Conservation (phyloP, 1,284 basidiomycete species). For the Ustilago sp. region DNA sequence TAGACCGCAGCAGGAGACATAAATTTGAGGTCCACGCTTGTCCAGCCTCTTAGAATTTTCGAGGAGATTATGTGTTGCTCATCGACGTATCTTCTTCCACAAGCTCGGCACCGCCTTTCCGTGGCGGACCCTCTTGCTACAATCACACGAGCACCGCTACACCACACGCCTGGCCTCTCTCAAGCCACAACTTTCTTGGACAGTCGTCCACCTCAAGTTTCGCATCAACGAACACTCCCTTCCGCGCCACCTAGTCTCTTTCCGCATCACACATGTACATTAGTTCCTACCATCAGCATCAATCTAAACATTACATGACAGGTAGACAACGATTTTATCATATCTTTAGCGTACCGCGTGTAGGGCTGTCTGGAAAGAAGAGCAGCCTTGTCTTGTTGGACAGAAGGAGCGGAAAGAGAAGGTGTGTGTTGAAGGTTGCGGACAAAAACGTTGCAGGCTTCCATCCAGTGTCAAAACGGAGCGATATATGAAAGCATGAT, state of each 20-base stretch:
- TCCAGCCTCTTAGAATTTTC: not conserved
- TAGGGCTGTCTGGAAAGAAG: too few species aligned
- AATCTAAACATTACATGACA: not conserved
- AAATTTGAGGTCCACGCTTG: not conserved
- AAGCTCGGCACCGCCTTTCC: not conserved
- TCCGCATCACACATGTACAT: conserved; percentile 7
- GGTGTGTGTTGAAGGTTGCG: not conserved
- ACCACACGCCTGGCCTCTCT: not conserved
- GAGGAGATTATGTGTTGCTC: not conserved
- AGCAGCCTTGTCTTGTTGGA: not conserved
- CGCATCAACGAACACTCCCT: not conserved
- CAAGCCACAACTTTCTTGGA: not conserved
- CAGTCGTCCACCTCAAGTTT: not conserved
- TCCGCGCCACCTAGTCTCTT: not conserved
- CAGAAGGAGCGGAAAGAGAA: not conserved
- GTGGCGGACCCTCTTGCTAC: not conserved
- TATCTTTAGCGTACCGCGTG: not conserved
- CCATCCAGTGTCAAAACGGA: not conserved
- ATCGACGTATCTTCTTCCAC: not conserved
- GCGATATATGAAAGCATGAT: not conserved
- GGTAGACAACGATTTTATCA: not conserved
- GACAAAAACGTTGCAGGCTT: not conserved
- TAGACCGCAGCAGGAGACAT: conserved; percentile 2
- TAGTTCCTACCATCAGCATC: not conserved
- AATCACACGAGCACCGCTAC: not conserved